These are phyloP conservation scores for Claviceps sp. DNA, from an alignment of 2,329 filamentous ascomycete species.

Conservation along the genomic window DNA sequence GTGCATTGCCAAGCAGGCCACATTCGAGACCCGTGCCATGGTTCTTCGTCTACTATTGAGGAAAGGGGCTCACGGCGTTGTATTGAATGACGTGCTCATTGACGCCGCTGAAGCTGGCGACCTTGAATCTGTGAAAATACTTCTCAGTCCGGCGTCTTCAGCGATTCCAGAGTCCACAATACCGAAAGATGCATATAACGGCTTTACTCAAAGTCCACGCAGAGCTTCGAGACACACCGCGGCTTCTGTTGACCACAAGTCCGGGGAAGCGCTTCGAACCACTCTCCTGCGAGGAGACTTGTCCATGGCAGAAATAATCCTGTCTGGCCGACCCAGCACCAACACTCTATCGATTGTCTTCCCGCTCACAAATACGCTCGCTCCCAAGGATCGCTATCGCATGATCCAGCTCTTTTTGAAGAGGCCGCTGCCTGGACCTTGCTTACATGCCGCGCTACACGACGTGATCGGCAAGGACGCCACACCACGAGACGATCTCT, in stretches of 20 bases:
- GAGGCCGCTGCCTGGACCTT: slow-evolving; percentile 31
- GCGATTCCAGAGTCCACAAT: slow-evolving; percentile 24
- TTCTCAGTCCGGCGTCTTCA: slow-evolving; percentile 35
- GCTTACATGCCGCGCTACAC: slow-evolving; percentile 36
- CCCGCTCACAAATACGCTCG: slow-evolving; percentile 30
- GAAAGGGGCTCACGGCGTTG: slow-evolving; percentile 34
- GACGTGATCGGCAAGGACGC: slow-evolving; percentile 36
- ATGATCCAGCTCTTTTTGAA: slow-evolving; percentile 38
- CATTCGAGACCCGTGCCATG: slow-evolving; percentile 29
- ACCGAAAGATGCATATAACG: slow-evolving; percentile 7
- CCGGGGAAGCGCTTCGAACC: slow-evolving; percentile 35
- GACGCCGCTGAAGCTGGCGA: slow-evolving; percentile 36
- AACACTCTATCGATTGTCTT: slow-evolving; percentile 37
- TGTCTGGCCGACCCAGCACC: slow-evolving; percentile 31
- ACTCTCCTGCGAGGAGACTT: slow-evolving; percentile 33
- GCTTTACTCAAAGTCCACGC: slow-evolving; percentile 17
- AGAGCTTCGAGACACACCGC: slow-evolving; percentile 25
- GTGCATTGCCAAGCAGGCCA: slow-evolving; percentile 32
- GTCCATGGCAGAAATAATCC: slow-evolving; percentile 30
- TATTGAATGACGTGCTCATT: slow-evolving; percentile 36
- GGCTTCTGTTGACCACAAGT: slow-evolving; percentile 39
- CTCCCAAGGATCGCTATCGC: slow-evolving; percentile 28
- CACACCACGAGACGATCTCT: slow-evolving; percentile 32
- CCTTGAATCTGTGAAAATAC: slow-evolving; percentile 30
- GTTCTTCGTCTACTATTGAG: slow-evolving; percentile 33